phyloP scores from a whole-genome alignment of 2,329 filamentous ascomycete species.

The Hymenoscyphus occultus region DNA sequence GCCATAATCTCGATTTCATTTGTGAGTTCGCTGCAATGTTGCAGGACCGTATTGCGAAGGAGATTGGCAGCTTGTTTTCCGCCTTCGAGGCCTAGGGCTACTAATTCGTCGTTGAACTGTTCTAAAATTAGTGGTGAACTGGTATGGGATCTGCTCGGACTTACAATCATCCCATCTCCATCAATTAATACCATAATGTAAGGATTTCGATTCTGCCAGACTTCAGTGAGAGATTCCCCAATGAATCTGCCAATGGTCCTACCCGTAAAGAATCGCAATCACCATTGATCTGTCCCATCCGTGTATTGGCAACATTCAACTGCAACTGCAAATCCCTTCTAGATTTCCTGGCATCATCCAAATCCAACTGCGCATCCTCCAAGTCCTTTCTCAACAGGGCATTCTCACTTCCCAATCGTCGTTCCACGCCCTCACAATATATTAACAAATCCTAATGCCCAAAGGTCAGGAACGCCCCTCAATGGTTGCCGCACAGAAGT shows the following conservation, averaged over 20 bases:
- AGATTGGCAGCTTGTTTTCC: slow-evolving; percentile 42
- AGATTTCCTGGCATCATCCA: slow-evolving; percentile 47
- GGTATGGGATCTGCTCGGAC: slow-evolving; percentile 19
- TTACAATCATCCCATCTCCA: slow-evolving; percentile 60
- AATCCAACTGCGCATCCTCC: slow-evolving; percentile 47
- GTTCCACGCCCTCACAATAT: slow-evolving; percentile 46
- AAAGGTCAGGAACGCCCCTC: slow-evolving; percentile 10
- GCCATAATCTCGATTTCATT: slow-evolving; percentile 52
- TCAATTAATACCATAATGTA: slow-evolving; percentile 62
- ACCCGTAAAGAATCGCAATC: slow-evolving; percentile 49
- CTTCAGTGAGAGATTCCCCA: background rate
- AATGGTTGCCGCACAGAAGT: background rate
- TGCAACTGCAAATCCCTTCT: slow-evolving; percentile 50
- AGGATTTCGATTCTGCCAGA: slow-evolving; percentile 45
- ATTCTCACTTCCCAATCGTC: slow-evolving; percentile 45
- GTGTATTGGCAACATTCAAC: slow-evolving; percentile 41
- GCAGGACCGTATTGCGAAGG: slow-evolving; percentile 47
- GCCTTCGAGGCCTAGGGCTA: slow-evolving; percentile 49
- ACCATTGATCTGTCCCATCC: slow-evolving; percentile 37
- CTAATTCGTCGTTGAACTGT: slow-evolving; percentile 56
- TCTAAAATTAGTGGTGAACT: slow-evolving; percentile 9
- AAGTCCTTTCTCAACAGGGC: slow-evolving; percentile 42
- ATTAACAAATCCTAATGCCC: slow-evolving; percentile 45
- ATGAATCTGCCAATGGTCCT: slow-evolving; percentile 20
- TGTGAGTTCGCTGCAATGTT: slow-evolving; percentile 44